These are phyloP conservation scores for Fusarium stilboides DNA, from an alignment of 2,329 filamentous ascomycete genomes.

Conservation along the genomic window DNA sequence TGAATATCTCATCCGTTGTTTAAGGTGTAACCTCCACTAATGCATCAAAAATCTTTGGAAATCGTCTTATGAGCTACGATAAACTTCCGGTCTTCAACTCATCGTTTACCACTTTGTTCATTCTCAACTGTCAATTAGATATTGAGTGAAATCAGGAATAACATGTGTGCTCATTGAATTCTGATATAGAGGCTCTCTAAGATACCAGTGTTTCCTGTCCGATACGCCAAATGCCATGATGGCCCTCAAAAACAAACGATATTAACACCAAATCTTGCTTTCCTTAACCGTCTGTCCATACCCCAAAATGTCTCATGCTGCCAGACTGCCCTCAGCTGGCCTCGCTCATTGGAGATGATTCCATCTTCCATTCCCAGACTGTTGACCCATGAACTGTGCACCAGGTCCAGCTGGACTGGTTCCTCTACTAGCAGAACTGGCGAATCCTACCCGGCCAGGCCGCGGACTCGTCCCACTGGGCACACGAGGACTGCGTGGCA, in stretches of 20 bases:
- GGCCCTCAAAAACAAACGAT: slow-evolving; percentile 24
- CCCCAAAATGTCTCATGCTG: background rate
- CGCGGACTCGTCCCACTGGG: slow-evolving; percentile 66
- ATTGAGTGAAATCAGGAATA: background rate
- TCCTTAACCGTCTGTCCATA: background rate
- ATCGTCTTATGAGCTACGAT: no score
- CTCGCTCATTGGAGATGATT: slow-evolving; percentile 60
- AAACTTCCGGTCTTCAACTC: background rate
- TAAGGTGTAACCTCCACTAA: no score
- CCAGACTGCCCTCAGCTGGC: background rate
- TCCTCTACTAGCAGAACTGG: slow-evolving; percentile 63
- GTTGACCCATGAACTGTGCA: slow-evolving; percentile 58
- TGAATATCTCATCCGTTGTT: no score
- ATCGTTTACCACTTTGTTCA: background rate
- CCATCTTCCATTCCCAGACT: slow-evolving; percentile 60
- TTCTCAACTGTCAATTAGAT: background rate
- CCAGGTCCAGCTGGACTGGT: slow-evolving; percentile 64
- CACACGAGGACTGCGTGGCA: slow-evolving; percentile 71
- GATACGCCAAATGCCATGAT: slow-evolving; percentile 18
- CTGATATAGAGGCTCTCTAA: slow-evolving; percentile 8
- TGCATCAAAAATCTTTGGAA: no score
- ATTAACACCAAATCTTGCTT: slow-evolving; percentile 16
- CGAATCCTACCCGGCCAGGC: slow-evolving; percentile 49
- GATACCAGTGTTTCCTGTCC: slow-evolving; percentile 2
- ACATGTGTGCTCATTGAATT: slow-evolving; percentile 3